Conservation (phyloP, 176 grass and related monocot genomes). For the Musa itinerans region DNA sequence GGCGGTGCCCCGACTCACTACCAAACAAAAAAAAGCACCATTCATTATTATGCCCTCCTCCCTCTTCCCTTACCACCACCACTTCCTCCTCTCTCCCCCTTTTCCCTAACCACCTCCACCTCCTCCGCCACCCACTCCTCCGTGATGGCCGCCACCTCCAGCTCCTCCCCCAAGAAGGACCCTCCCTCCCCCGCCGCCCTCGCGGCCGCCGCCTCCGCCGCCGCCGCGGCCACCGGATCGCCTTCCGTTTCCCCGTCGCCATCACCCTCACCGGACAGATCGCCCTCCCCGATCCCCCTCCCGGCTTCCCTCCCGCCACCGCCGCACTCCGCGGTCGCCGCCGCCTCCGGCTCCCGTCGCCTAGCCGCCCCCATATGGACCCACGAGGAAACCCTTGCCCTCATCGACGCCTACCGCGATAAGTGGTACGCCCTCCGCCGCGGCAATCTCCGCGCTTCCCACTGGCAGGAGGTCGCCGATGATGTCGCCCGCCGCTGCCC, state of each 20-base stretch:
- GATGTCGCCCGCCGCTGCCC: slow-evolving; percentile 49
- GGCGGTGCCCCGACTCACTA: slow-evolving; percentile 34
- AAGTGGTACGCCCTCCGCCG: slow-evolving; percentile 49
- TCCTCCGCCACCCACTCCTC: slow-evolving; percentile 18
- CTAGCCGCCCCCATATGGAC: slow-evolving; percentile 56
- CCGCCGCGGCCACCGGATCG: slow-evolving; percentile 21
- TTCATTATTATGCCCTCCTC: not conserved
- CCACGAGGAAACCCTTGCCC: slow-evolving; percentile 43
- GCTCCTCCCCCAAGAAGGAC: slow-evolving; percentile 18
- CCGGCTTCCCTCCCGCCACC: slow-evolving; percentile 15
- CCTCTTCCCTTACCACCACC: slow-evolving; percentile 1
- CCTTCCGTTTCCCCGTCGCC: slow-evolving; percentile 21
- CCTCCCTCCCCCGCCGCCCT: not conserved
- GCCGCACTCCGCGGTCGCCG: slow-evolving; percentile 15
- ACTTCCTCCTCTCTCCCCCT: slow-evolving; percentile 30
- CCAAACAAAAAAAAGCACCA: slow-evolving; percentile 30
- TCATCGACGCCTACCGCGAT: slow-evolving; percentile 48
- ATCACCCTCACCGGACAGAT: slow-evolving; percentile 1
- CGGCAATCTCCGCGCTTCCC: slow-evolving; percentile 43
- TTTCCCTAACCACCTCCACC: slow-evolving; percentile 18
- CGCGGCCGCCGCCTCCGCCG: slow-evolving; percentile 12
- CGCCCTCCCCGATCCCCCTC: slow-evolving; percentile 27
- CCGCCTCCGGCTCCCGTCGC: slow-evolving; percentile 29
- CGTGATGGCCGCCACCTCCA: not conserved
- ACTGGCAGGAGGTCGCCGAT: slow-evolving; percentile 51